Base-by-base conservation (phyloP, 108 stramenopile genomes). In the Licmophora abbreviata region DNA sequence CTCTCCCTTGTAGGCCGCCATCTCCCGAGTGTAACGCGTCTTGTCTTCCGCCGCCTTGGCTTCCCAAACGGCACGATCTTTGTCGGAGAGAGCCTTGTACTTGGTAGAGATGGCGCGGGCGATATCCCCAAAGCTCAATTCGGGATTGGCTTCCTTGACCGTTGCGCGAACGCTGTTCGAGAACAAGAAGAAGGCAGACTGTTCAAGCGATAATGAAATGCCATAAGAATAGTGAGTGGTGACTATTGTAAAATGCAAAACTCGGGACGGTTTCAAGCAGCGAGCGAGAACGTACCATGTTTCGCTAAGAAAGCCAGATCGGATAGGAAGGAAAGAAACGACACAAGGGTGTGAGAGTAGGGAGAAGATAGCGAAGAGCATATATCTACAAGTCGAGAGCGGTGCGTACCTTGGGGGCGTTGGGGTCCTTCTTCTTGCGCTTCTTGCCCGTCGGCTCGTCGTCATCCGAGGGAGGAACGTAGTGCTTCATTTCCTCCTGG, bases 401-500 rank as follows among this genome's bases (percentile, higher is more conserved):
- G n/a, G n/a, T n/a, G n/a, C n/a, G n/a, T n/a, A n/a, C n/a, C 61
- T 79, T 79, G 40, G 77, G 77, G 5, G 85, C 85, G 48, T 83
- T 83, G 38, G 85, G 85, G 44, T 87, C 80, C 56, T 68, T 64
- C 68, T 78, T 81, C 61, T 68, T 76, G 37, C 68, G 50, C 59
- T 74, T 71, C 58, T 69, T 69, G 28, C 54, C 45, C 35, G 48
- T 57, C 23, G 54, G 68, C 36, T 58, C 67, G 15, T 70, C 71
- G 31, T 81, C 81, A 17, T 81, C 85, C 32, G 66, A 57, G 11
- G 81, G 82, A 1, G 73, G 26, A n/a, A 73, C 76, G 62, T 87
- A 92, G 41, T 63, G 57, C 44, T 84, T 76, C 83, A 88, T 87
- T 44, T 83, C 85, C 38, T 79, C 82, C 48, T 87, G 75, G 63